Percentiles rank a stretch among this genome's conserved stretches.
These are phyloP conservation scores for Phytophthora megakarya DNA, from an alignment of 352 stramenopile genomes.

Conservation along the genomic window DNA sequence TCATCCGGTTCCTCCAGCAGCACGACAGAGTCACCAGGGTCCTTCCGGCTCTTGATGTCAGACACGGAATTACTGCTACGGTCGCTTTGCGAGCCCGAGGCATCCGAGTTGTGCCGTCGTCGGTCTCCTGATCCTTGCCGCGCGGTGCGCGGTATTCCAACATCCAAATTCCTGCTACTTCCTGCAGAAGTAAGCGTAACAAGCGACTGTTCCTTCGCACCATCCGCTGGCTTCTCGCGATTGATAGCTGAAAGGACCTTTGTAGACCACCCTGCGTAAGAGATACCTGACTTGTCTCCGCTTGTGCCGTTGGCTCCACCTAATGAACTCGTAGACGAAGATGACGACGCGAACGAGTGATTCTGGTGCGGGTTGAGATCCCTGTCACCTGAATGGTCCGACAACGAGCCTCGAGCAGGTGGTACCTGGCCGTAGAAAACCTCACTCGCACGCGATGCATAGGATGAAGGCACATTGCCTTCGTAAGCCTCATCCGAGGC, in stretches of 20 bases:
- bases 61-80: constrained; percentile 30
- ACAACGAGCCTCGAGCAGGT: constrained; percentile 35
- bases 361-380: constrained; percentile 32
- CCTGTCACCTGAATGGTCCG: constrained; percentile 36
- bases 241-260: constrained; percentile 60
- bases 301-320: constrained; percentile 23
- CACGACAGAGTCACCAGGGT: constrained; percentile 26
- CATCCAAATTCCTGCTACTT: constrained; percentile 32
- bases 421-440: constrained; percentile 34
- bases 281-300: constrained; percentile 50
- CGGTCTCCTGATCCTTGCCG: constrained; percentile 36
- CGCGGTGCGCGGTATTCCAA: constrained; percentile 5
- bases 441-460: constrained; percentile 39
- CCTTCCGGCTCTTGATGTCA: constrained; percentile 37
- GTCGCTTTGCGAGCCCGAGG: constrained; percentile 45
- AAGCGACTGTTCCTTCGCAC: constrained; percentile 36
- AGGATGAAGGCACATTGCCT: constrained; percentile 30
- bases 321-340: constrained; percentile 45
- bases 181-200: constrained; percentile 29
- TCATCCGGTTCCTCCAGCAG: constrained; percentile 50
- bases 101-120: constrained; percentile 52
- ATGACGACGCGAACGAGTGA: constrained; percentile 48
- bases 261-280: constrained; percentile 61
- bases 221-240: constrained; percentile 40
- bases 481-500: constrained; percentile 26